These are phyloP conservation scores for Trichodelitschia bisporula DNA, from an alignment of 495 filamentous ascomycete genomes.

Conservation along the genomic window DNA sequence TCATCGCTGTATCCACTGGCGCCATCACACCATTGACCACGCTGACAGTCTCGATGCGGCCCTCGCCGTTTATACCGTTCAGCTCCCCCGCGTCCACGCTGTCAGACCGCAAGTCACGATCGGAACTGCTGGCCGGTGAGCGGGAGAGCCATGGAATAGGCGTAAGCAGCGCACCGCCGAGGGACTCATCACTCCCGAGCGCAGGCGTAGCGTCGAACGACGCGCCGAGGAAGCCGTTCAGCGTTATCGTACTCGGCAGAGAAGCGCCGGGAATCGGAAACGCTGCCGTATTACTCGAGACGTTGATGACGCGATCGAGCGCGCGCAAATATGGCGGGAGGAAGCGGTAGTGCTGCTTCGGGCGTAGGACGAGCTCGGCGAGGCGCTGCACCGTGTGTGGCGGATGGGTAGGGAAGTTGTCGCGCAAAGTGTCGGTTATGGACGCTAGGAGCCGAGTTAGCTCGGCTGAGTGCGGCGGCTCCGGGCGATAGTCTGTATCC, in stretches of 20 bases:
- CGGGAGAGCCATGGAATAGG: conserved; percentile 70
- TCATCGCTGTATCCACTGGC: background rate
- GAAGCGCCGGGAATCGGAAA: conserved; percentile 61
- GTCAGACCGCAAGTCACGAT: conserved; percentile 5
- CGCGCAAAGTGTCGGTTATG: conserved; percentile 39
- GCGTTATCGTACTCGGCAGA: conserved; percentile 17
- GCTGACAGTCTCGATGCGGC: conserved; percentile 45
- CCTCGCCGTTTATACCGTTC: conserved; percentile 43
- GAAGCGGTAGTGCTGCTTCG: conserved; percentile 52
- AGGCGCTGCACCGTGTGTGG: conserved; percentile 87
- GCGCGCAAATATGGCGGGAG: conserved; percentile 72
- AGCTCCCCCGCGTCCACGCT: conserved; percentile 20
- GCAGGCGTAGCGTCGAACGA: background rate
- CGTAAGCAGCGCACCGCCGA: conserved; percentile 79
- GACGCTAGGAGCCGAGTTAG: no score
- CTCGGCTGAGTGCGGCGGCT: no score
- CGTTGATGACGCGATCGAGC: conserved; percentile 72
- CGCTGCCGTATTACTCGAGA: conserved; percentile 53
- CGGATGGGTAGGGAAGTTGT: conserved; percentile 45
- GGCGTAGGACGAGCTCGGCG: conserved; percentile 64
- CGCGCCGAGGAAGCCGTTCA: conserved; percentile 5
- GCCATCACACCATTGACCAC: conserved; percentile 36
- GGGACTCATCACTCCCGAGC: conserved; percentile 64
- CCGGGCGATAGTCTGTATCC: no score
- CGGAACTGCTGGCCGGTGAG: conserved; percentile 10